Percentiles rank a stretch among this genome's conserved stretches.
Evolutionary conservation across 208 protist genomes (phyloP).

Genomic region (Leishmania gerbilli): DNA sequence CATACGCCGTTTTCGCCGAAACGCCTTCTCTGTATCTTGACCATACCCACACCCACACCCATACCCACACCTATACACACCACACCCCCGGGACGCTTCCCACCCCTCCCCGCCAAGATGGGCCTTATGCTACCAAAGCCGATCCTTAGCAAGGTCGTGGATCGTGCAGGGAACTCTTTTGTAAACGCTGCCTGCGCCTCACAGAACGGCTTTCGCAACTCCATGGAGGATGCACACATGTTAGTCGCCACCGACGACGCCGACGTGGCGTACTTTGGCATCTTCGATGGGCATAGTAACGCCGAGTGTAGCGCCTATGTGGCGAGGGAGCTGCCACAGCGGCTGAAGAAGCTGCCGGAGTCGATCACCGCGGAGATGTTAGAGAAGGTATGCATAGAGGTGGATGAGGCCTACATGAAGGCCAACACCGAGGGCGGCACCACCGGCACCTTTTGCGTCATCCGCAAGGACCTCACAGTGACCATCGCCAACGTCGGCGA

Average conservation of each 20-base stretch:
- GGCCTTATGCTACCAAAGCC: slow-evolving; percentile 84
- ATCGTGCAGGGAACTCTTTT: slow-evolving; percentile 70
- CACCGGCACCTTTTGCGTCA: slow-evolving; percentile 84
- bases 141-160: slow-evolving; percentile 82
- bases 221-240: slow-evolving; percentile 93
- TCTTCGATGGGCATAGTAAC: slow-evolving; percentile 93
- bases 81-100: background rate
- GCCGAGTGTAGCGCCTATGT: slow-evolving; percentile 80
- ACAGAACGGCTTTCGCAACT: slow-evolving; percentile 83
- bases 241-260: slow-evolving; percentile 33
- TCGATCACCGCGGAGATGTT: slow-evolving; percentile 62
- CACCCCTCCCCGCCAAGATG: slow-evolving; percentile 40
- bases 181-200: slow-evolving; percentile 53
- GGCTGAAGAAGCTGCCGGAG: slow-evolving; percentile 52
- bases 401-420: slow-evolving; percentile 79
- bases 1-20: background rate
- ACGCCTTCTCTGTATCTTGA: background rate
- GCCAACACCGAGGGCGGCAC: slow-evolving; percentile 67
- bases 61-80: background rate
- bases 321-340: slow-evolving; percentile 51
- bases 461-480: slow-evolving; percentile 55
- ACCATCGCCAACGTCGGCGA: slow-evolving; percentile 92
- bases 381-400: slow-evolving; percentile 69
- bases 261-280: slow-evolving; percentile 67
- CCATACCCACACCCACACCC: background rate